Percentiles rank a stretch among this genome's conserved stretches.
These are phyloP conservation scores for Fusarium sp. DNA, from an alignment of 2,329 filamentous ascomycete genomes.

Conservation along the genomic window DNA sequence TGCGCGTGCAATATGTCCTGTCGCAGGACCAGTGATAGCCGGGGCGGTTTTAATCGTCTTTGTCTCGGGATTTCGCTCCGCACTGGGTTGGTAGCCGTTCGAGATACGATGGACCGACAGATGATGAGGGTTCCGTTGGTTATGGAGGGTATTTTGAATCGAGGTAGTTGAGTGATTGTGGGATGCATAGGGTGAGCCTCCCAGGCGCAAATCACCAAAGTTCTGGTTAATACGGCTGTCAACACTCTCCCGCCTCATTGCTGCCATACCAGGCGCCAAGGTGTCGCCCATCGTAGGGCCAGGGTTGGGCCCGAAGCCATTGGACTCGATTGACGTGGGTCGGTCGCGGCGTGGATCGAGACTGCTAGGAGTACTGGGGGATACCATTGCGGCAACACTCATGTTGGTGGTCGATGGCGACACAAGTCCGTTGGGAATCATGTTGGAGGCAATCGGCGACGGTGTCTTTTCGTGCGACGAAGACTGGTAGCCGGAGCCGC, in stretches of 20 bases:
- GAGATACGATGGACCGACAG: conserved; percentile 71
- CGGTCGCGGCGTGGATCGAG: conserved; percentile 58
- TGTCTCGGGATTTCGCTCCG: conserved; percentile 68
- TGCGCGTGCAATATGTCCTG: conserved; percentile 74
- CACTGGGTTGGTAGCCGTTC: conserved; percentile 72
- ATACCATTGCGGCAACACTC: conserved; percentile 76
- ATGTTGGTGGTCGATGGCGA: conserved; percentile 71
- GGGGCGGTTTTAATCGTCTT: conserved; percentile 76
- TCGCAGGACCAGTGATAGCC: conserved; percentile 79
- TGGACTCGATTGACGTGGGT: conserved; percentile 54
- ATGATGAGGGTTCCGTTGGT: conserved; percentile 72
- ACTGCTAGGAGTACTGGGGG: conserved; percentile 65
- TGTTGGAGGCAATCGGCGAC: conserved; percentile 67
- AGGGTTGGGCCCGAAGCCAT: conserved; percentile 28
- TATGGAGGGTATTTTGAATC: conserved; percentile 77
- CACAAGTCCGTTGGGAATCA: conserved; percentile 64
- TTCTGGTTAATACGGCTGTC: conserved; percentile 82
- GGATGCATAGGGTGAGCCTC: conserved; percentile 77
- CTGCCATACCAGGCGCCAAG: conserved; percentile 55
- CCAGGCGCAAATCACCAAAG: conserved; percentile 77
- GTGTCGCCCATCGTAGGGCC: conserved; percentile 52
- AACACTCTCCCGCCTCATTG: conserved; percentile 79
- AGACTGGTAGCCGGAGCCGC: conserved; percentile 63
- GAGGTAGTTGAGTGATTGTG: conserved; percentile 83
- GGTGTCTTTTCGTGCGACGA: conserved; percentile 70